Base-by-base conservation (phyloP, 805 yeast species). In the Candida pseudofarinosa region DNA sequence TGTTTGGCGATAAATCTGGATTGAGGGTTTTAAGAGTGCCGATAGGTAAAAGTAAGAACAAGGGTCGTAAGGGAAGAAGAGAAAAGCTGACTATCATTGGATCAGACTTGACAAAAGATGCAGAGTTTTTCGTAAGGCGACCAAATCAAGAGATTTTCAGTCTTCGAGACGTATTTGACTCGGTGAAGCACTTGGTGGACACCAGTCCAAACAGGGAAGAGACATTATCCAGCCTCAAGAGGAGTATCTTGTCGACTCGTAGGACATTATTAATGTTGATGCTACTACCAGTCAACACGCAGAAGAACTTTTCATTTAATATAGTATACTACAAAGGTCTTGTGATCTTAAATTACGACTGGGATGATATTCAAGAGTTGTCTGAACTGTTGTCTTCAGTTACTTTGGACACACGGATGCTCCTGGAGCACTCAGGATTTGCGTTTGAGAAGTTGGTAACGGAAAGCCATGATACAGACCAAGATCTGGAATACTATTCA, bases 361-460 rank as follows among this genome's bases (percentile, higher is more conserved):
- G 58, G 54, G 43, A 46, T 23, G 12, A 19, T 10, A 14, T 32
- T 7, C 34, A n/a, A 15, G 44, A 26, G 14, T 23, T 38, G 17
- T 6, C 26, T 17, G 35, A 23, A 6, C 12, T 10, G n/a, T 2
- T 37, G n/a, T 23, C 38, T 19, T 19, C 33, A 16, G 32, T 34
- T 14, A 16, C n/a, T 16, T 19, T 26, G 33, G 39, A 4, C 30
- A 41, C 18, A 40, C 38, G 13, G 39, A 39, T 35, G 42, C 18
- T 38, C 33, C 31, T 49, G 16, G 51, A 50, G 31, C 56, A 58
- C 36, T 40, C 58, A n/a, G 63, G 62, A 1, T 51, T 55, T 38
- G 42, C 48, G 16, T 59, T 59, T 39, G 63, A 59, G 44, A 39
- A 47, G 15, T 40, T 53, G 4, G 40, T 53, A 26, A 54, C 58